These are phyloP conservation scores for Podila minutissima DNA, from an alignment of 192 early-diverging fungal genomes.

Conservation along the genomic window DNA sequence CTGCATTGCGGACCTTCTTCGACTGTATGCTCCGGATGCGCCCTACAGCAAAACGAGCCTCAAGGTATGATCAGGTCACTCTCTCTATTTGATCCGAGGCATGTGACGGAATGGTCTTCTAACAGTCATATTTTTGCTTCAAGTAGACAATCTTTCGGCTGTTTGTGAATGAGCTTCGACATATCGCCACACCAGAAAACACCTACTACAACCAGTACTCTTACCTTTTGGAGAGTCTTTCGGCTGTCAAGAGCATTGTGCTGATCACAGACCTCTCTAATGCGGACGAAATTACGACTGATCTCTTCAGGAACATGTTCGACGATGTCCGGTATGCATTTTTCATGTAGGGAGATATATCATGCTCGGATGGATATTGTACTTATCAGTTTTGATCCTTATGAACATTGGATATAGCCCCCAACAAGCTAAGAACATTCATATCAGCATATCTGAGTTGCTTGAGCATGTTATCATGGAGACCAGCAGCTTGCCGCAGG, in stretches of 20 bases:
- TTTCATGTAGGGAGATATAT: background rate
- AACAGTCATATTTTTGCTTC: background rate
- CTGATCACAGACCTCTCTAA: conserved; percentile 83
- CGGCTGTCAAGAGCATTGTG: conserved; percentile 84
- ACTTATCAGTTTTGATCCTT: background rate
- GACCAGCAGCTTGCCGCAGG: conserved; percentile 69
- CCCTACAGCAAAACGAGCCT: conserved; percentile 86
- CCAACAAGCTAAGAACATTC: conserved; percentile 79
- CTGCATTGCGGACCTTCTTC: conserved; percentile 92
- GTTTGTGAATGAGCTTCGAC: conserved; percentile 81
- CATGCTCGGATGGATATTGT: background rate
- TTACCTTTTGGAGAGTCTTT: conserved; percentile 90
- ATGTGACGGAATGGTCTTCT: background rate
- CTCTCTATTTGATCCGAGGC: background rate
- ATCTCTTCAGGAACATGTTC: conserved; percentile 80
- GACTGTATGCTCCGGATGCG: conserved; percentile 93
- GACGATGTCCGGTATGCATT: conserved; percentile 64
- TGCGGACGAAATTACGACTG: conserved; percentile 77
- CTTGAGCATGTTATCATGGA: conserved; percentile 88
- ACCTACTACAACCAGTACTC: conserved; percentile 79
- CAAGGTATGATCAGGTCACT: conserved; percentile 55
- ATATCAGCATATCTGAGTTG: conserved; percentile 82
- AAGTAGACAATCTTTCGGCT: conserved; percentile 80
- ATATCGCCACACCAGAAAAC: conserved; percentile 63
- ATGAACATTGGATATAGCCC: conserved; percentile 46